phyloP scores from a whole-genome alignment of 345 rosid species.

The Limnanthes douglasii region DNA sequence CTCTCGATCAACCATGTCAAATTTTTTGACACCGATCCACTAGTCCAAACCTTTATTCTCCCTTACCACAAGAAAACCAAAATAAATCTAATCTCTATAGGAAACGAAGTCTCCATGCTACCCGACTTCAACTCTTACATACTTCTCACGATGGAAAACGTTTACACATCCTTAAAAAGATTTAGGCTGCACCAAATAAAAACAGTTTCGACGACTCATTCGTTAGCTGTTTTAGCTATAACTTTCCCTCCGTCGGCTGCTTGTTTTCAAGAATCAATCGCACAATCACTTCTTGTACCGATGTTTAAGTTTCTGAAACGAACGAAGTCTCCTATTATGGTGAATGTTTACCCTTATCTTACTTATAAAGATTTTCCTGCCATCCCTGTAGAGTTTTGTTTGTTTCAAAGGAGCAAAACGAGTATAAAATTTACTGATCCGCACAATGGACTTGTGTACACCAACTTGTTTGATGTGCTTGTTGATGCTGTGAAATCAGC shows the following conservation, averaged over 20 bases:
- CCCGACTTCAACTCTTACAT: slow-evolving; percentile 7
- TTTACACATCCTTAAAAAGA: slow-evolving; percentile 10
- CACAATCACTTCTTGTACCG: slow-evolving; percentile 9
- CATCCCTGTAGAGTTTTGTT: slow-evolving; percentile 10
- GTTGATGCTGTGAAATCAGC: slow-evolving; percentile 15
- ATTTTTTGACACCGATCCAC: slow-evolving; percentile 16
- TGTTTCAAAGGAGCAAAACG: slow-evolving; percentile 6
- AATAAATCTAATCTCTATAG: slow-evolving; percentile 11
- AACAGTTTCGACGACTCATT: slow-evolving; percentile 12
- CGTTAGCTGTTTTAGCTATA: slow-evolving; percentile 8
- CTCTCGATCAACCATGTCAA: slow-evolving; percentile 17
- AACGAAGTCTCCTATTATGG: slow-evolving; percentile 13
- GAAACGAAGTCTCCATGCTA: slow-evolving; percentile 16
- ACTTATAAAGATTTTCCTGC: slow-evolving; percentile 12
- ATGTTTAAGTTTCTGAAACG: slow-evolving; percentile 7
- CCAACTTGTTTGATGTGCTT: slow-evolving; percentile 17
- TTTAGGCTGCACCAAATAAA: slow-evolving; percentile 12
- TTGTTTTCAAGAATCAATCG: slow-evolving; percentile 8
- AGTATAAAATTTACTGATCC: slow-evolving; percentile 11
- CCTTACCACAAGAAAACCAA: slow-evolving; percentile 13
- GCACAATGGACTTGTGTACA: slow-evolving; percentile 10
- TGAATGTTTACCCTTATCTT: slow-evolving; percentile 14
- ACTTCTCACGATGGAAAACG: slow-evolving; percentile 8
- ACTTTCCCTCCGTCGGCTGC: slow-evolving; percentile 15
- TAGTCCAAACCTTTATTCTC: slow-evolving; percentile 10